Conservation (phyloP, 805 yeast genomes). For the Starmerella floricola region DNA sequence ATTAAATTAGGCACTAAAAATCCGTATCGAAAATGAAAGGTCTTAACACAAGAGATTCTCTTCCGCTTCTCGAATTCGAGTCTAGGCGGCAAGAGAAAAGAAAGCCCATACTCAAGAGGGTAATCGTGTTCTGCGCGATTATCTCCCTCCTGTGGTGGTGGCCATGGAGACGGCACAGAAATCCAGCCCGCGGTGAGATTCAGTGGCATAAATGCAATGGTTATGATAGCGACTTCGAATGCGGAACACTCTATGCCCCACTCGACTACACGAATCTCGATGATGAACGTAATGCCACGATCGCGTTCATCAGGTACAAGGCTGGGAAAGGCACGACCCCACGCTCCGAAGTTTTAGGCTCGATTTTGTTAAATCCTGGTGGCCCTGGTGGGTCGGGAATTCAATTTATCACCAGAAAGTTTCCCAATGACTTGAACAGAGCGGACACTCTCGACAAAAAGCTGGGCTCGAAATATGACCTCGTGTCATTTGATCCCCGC, state of each 20-base stretch:
- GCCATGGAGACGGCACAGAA: no score
- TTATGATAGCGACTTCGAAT: conserved; percentile 1
- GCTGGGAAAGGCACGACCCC: conserved; percentile 15
- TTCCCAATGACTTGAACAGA: neutral
- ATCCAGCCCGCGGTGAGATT: neutral
- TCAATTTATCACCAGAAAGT: neutral
- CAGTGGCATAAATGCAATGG: conserved; percentile 4
- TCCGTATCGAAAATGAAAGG: no score
- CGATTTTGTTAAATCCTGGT: conserved; percentile 22
- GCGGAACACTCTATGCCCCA: conserved; percentile 10
- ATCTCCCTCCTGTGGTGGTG: no score
- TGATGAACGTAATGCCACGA: conserved; percentile 11
- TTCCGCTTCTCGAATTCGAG: no score
- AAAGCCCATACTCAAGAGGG: no score
- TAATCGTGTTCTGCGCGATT: no score
- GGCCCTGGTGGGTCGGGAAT: conserved; percentile 24
- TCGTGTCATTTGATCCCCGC: conserved; percentile 23
- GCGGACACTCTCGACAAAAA: conserved; percentile 12
- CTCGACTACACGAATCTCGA: conserved; percentile 10
- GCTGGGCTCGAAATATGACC: conserved; percentile 16
- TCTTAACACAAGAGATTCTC: no score
- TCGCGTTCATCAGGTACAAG: conserved; percentile 10
- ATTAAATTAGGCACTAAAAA: no score
- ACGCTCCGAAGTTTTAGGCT: conserved; percentile 16
- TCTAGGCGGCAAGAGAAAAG: no score